phyloP scores from a whole-genome alignment of 345 rosid genomes.

The Aethionema arabicum region DNA sequence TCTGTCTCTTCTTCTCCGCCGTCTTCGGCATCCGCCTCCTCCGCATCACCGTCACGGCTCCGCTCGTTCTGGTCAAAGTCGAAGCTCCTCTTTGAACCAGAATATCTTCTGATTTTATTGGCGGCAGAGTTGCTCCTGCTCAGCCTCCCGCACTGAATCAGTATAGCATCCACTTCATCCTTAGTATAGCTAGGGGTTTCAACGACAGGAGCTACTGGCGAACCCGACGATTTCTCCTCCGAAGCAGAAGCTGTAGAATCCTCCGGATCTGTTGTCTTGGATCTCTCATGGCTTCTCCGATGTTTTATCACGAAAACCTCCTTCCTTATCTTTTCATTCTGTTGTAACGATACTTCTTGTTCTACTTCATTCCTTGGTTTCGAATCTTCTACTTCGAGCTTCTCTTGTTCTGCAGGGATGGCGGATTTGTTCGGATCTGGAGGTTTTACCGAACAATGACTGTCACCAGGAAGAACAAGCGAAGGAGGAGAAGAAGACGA shows the following conservation, averaged over 20 bases:
- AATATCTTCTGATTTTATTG: slow-evolving; percentile 51
- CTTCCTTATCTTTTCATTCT: slow-evolving; percentile 41
- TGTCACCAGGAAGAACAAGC: not conserved
- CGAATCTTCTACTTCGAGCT: not conserved
- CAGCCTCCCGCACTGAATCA: slow-evolving; percentile 89
- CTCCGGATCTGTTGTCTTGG: slow-evolving; percentile 39
- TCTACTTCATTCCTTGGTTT: slow-evolving; percentile 6
- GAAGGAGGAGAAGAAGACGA: slow-evolving; percentile 29
- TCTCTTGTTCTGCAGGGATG: not conserved
- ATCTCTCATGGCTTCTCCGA: slow-evolving; percentile 70
- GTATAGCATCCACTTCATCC: slow-evolving; percentile 87
- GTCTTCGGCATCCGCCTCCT: slow-evolving; percentile 31
- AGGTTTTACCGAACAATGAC: slow-evolving; percentile 15
- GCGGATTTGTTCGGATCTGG: slow-evolving; percentile 21
- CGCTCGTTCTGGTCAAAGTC: slow-evolving; percentile 56
- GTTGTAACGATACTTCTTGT: slow-evolving; percentile 33
- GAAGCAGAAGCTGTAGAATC: slow-evolving; percentile 25
- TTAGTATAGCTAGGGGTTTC: slow-evolving; percentile 62
- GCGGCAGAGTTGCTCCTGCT: slow-evolving; percentile 76
- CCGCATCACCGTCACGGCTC: slow-evolving; percentile 26
- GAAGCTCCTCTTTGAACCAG: slow-evolving; percentile 92
- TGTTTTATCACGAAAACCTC: slow-evolving; percentile 82
- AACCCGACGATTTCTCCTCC: slow-evolving; percentile 31
- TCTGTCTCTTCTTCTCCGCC: slow-evolving; percentile 45
- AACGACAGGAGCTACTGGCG: slow-evolving; percentile 15